Percentiles rank a stretch among this genome's conserved stretches.
These are phyloP conservation scores for Boletus edulis DNA, from an alignment of 768 basidiomycete genomes.

Conservation along the genomic window DNA sequence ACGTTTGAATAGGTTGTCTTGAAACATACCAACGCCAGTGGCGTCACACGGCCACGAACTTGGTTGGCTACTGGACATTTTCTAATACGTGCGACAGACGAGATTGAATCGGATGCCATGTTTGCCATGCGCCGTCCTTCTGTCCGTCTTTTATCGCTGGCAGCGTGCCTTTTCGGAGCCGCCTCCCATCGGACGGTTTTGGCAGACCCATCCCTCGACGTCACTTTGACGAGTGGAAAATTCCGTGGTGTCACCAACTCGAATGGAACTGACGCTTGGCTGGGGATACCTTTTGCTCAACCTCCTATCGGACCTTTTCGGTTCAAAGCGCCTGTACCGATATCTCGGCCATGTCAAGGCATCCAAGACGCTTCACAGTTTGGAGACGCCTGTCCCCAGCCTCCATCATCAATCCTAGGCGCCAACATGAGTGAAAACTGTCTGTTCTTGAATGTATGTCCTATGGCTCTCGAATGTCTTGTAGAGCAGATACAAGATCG, in stretches of 20 bases:
- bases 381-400: constrained; percentile 57
- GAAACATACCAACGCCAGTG: too few relatives aligned
- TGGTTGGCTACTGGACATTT: too few relatives aligned
- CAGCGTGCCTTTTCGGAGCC: background rate
- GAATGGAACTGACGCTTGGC: constrained; percentile 52
- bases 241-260: constrained; percentile 44
- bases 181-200: background rate
- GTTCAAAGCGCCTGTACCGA: constrained; percentile 52
- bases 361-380: constrained; percentile 46
- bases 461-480: background rate
- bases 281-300: constrained; percentile 60
- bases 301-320: constrained; percentile 55
- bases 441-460: constrained; percentile 46
- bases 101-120: background rate
- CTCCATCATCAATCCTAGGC: constrained; percentile 33
- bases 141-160: background rate
- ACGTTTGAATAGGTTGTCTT: too few relatives aligned
- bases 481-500: background rate
- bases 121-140: background rate
- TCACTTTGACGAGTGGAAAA: constrained; percentile 40
- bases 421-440: constrained; percentile 53
- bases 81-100: too few relatives aligned
- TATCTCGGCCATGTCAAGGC: constrained; percentile 30
- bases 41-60: too few relatives aligned
- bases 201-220: constrained; percentile 22